Base-by-base conservation (phyloP, 2,329 filamentous ascomycete species). In the Pseudogymnoascus sp. region DNA sequence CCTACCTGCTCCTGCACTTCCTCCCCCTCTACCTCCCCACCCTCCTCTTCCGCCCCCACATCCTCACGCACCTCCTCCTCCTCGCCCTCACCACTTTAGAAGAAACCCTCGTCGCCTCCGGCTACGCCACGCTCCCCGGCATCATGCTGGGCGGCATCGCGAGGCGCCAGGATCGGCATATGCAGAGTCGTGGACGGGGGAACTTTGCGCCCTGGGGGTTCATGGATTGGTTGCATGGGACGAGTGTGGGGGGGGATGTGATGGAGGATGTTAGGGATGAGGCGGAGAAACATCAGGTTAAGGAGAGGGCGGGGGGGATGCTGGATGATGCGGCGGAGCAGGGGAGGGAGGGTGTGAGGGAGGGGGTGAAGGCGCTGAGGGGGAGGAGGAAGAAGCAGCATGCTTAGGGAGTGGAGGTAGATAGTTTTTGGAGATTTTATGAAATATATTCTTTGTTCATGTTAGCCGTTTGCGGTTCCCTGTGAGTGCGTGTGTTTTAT, bases 41-140 rank as follows among this genome's bases (percentile, higher is more conserved):
- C 1, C 75, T 86, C 18, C 67, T 82, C n/a, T 78, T 90, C 42
- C 85, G 86, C 7, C 85, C 87, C 37, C 89, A 92, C 72, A 79
- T 91, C 3, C 78, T 91, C n/a, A 90, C 87, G 0, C 91, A 88
- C 75, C 81, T 90, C 63, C 70, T 89, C 10, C 83, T 90, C 66
- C 77, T 86, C 14, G 79, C 81, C 0, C 71, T 91, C 25, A 82
- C 83, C 66, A 89, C 87, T 2, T 70, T 86, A 0, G 86, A 91
- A 67, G 88, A 90, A 67, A 84, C 85, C 0, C 76, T 90, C 59
- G 78, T 85, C 28, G 85, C 84, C 74, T 89, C 85, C 0, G 88
- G 89, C 0, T 92, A 91, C 74, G 83, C 79, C 14, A 76, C 84
- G 5, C 69, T 84, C 0, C 82, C 81, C 0, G 79, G 77, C 0